Conservation (phyloP, 2,329 filamentous ascomycete genomes). For the Alternaria tenuissima region DNA sequence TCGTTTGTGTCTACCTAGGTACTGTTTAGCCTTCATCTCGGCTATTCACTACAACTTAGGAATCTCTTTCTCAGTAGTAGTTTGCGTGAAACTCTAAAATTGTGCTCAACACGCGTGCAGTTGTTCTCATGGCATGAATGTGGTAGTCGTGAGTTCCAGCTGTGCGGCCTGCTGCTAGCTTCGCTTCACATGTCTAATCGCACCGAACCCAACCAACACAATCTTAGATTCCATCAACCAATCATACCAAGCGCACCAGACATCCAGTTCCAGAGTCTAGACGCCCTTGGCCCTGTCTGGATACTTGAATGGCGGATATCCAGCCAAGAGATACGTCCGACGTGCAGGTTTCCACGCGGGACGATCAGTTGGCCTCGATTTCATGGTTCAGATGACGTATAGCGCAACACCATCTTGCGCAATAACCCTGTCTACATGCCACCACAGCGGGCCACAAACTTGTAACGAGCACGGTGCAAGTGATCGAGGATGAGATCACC, state of each 20-base stretch:
- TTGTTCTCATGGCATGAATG: neutral
- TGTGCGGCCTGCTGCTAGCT: neutral
- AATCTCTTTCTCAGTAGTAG: neutral
- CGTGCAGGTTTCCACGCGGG: slow-evolving; percentile 22
- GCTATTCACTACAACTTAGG: neutral
- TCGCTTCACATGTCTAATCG: neutral
- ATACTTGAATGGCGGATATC: neutral
- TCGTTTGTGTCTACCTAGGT: neutral
- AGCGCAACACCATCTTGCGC: slow-evolving; percentile 10
- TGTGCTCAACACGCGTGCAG: neutral
- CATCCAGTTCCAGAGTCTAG: neutral
- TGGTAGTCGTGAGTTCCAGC: neutral
- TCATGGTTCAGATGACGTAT: slow-evolving; percentile 24
- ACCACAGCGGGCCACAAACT: slow-evolving; percentile 21
- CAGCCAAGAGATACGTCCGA: slow-evolving; percentile 4
- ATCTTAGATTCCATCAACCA: neutral
- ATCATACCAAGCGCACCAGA: neutral
- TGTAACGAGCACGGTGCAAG: slow-evolving; percentile 10
- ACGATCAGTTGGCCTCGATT: slow-evolving; percentile 23
- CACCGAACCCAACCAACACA: neutral
- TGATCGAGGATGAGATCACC: slow-evolving; percentile 30
- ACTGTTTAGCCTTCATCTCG: neutral
- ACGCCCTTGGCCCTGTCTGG: neutral
- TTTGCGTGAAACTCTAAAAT: neutral
- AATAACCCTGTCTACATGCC: slow-evolving; percentile 19